Evolutionary conservation across 225 moss, liverwort and hornwort species (phyloP), one percentile per base, ranked within the genome.

Genomic region (Lunularia cruciata): DNA sequence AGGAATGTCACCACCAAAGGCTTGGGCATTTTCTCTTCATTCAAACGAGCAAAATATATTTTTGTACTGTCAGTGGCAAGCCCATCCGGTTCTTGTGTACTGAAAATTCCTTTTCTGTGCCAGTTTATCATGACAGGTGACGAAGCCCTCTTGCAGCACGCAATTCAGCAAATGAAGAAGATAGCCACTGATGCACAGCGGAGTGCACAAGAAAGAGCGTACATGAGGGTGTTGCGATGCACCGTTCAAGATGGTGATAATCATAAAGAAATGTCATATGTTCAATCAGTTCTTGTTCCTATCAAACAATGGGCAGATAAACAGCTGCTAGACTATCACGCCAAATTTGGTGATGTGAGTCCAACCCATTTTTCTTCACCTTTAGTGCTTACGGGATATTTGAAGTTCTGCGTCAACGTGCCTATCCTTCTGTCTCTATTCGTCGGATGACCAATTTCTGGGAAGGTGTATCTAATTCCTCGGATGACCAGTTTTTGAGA

Each of bases 51-150:
- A n/a, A n/a, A n/a, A n/a, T n/a, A n/a, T n/a, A n/a, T n/a, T n/a
- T n/a, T n/a, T n/a, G n/a, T n/a, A n/a, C n/a, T n/a, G n/a, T n/a
- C n/a, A n/a, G n/a, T n/a, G n/a, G n/a, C n/a, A n/a, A n/a, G n/a
- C n/a, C n/a, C n/a, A n/a, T n/a, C n/a, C n/a, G n/a, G n/a, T n/a
- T 26, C 34, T 23, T 3, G 11, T 13, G 34, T 40, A 36, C 61
- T 61, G 37, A 61, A 37, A 40, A 39, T 10, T 8, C 9, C 5
- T 46, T 5, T 40, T 40, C 30, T 27, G 46, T 64, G 1, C 31
- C 88, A 96, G 88, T 87, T 85, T 81, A 88, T 96, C 70, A 86
- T 92, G 86, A 92, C 95, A 62, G 89, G 92, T 47, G 95, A 92
- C 73, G 81, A 84, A 72, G 80, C 77, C 36, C 77, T 96, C 51